A percentile compares a stretch with the other conserved stretches of the same genome.
These are phyloP conservation scores for Diutina scorzettiae DNA, from an alignment of 1,139 yeast species.

Conservation along the genomic window DNA sequence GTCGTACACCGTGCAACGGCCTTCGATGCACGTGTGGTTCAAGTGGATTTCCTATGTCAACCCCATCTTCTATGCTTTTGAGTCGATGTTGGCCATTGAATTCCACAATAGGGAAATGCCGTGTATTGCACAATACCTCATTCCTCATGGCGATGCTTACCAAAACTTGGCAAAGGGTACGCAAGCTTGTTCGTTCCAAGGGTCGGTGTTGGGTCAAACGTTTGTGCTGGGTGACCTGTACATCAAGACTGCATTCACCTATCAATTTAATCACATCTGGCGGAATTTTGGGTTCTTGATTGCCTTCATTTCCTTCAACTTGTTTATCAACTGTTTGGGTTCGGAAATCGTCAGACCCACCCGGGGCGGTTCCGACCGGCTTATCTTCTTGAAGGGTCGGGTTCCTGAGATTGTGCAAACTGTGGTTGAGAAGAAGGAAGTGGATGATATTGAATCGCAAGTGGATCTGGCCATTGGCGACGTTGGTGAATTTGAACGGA, in stretches of 20 bases:
- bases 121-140: conserved; percentile 19
- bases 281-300: conserved; percentile 40
- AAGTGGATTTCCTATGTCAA: conserved; percentile 68
- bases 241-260: conserved; percentile 21
- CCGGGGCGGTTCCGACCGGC: conserved; percentile 43
- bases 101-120: conserved; percentile 30
- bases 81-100: conserved; percentile 56
- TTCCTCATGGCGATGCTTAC: conserved; percentile 17
- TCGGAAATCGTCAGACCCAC: conserved; percentile 16
- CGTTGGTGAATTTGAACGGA: conserved; percentile 10
- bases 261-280: conserved; percentile 31
- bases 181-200: conserved; percentile 12
- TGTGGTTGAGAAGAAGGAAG: conserved; percentile 6
- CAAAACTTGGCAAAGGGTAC: conserved; percentile 9
- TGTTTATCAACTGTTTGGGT: conserved; percentile 20
- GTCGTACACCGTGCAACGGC: conserved; percentile 42
- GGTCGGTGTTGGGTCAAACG: conserved; percentile 26
- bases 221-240: conserved; percentile 36
- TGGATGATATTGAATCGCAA: conserved; percentile 7
- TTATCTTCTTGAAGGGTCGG: conserved; percentile 43
- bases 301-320: conserved; percentile 26
- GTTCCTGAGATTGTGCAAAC: conserved; percentile 23
- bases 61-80: conserved; percentile 61
- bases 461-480: conserved; percentile 11
- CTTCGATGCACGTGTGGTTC: conserved; percentile 65